phyloP scores from a whole-genome alignment of 176 grass and related monocot genomes.

The Pontederia paniculata region DNA sequence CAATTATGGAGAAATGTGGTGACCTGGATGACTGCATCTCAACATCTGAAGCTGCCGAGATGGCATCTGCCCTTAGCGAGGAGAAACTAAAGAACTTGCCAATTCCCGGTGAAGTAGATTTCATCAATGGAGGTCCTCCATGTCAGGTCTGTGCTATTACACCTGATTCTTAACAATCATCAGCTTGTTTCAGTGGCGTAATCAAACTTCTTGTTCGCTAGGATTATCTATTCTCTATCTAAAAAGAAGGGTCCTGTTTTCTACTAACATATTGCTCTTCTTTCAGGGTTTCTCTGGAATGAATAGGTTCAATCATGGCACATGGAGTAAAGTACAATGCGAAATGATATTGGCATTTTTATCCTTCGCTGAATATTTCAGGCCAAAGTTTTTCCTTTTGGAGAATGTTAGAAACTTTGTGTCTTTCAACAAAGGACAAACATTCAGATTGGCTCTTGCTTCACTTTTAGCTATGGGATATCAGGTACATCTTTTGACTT shows the following conservation, averaged over 20 bases:
- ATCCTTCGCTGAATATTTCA: slow-evolving; percentile 91
- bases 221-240: background rate
- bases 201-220: too few relatives aligned
- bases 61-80: slow-evolving; percentile 49
- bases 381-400: slow-evolving; percentile 84
- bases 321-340: slow-evolving; percentile 98
- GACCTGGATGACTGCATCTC: slow-evolving; percentile 85
- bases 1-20: slow-evolving; percentile 96
- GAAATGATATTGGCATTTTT: slow-evolving; percentile 99
- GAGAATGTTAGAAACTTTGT: slow-evolving; percentile 98
- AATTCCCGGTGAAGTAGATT: slow-evolving; percentile 87
- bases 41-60: slow-evolving; percentile 83
- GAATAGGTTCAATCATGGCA: slow-evolving; percentile 95
- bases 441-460: slow-evolving; percentile 81
- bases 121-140: slow-evolving; percentile 97
- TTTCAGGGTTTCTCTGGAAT: slow-evolving; percentile 95
- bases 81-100: slow-evolving; percentile 86
- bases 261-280: slow-evolving; percentile 4
- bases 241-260: background rate
- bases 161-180: background rate
- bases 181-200: background rate
- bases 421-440: slow-evolving; percentile 98
- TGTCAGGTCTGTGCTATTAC: slow-evolving; percentile 55
- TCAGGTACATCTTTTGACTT: slow-evolving; percentile 46
- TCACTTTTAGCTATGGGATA: slow-evolving; percentile 96